Evolutionary conservation across 176 grass and related monocot species (phyloP).

Genomic region (Neostapfia colusana): DNA sequence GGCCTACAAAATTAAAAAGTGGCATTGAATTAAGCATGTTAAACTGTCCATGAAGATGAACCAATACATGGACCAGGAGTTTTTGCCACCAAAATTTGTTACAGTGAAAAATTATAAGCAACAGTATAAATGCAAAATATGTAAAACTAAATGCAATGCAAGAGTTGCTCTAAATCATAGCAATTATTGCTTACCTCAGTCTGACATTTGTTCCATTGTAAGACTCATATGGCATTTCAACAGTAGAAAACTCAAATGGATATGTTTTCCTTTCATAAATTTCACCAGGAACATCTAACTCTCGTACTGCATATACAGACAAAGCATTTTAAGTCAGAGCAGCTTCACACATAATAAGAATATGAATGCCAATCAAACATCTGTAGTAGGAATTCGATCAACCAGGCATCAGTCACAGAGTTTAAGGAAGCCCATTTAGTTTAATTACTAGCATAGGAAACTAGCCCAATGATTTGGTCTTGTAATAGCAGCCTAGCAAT

Average conservation of each 20-base stretch:
- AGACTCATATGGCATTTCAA: constrained; percentile 95
- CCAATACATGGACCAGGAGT: not conserved
- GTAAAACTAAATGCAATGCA: not conserved
- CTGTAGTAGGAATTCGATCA: not conserved
- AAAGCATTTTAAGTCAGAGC: constrained; percentile 9
- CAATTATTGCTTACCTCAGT: constrained; percentile 52
- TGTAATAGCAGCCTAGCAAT: not conserved
- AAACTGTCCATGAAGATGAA: not conserved
- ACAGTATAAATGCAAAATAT: not conserved
- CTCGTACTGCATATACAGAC: constrained; percentile 59
- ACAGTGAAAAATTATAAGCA: not conserved
- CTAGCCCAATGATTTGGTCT: not conserved
- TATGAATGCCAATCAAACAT: not conserved
- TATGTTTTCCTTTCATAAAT: constrained; percentile 86
- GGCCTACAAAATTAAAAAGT: not conserved
- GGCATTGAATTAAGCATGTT: not conserved
- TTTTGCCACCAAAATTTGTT: not conserved
- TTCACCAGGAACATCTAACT: constrained; percentile 87
- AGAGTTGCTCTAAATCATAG: not conserved
- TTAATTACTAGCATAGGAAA: not conserved
- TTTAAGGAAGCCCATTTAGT: not conserved
- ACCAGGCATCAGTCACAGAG: not conserved
- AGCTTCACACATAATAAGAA: constrained; percentile 15
- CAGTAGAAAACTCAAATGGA: constrained; percentile 82
- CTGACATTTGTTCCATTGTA: constrained; percentile 92